Percentiles rank a stretch among this genome's conserved stretches.
phyloP scores from a whole-genome alignment of 1,139 yeast genomes.

The Blastobotrys buckinghamii region DNA sequence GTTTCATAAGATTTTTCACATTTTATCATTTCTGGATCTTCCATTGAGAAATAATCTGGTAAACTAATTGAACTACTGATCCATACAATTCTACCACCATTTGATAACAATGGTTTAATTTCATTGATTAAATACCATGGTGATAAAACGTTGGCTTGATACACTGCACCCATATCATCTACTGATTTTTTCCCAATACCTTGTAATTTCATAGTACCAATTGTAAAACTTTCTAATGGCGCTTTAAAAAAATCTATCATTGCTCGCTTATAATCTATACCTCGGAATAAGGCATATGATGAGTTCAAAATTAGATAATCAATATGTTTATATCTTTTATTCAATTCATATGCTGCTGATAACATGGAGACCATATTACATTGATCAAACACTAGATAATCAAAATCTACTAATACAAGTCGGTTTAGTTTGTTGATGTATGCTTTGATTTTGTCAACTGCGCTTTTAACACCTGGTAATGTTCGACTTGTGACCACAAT shows the following conservation, averaged over 20 bases:
- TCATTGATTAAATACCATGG: constrained; percentile 79
- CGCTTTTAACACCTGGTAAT: constrained; percentile 72
- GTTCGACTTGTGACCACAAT: constrained; percentile 86
- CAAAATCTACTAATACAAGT: constrained; percentile 56
- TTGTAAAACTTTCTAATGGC: constrained; percentile 76
- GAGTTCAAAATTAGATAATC: constrained; percentile 84
- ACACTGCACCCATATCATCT: constrained; percentile 73
- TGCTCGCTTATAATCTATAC: constrained; percentile 83
- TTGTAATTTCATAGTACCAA: constrained; percentile 72
- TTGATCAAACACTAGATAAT: constrained; percentile 80
- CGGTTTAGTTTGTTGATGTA: constrained; percentile 36
- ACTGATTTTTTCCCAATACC: constrained; percentile 67
- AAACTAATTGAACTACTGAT: constrained; percentile 75
- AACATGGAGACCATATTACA: constrained; percentile 84
- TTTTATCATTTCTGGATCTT: constrained; percentile 66
- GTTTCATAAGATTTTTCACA: constrained; percentile 80
- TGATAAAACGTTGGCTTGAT: constrained; percentile 93
- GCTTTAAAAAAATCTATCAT: constrained; percentile 50
- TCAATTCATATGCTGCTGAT: constrained; percentile 65
- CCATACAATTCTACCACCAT: constrained; percentile 69
- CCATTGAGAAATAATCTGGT: constrained; percentile 60
- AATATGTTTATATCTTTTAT: constrained; percentile 54
- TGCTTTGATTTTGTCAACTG: constrained; percentile 54
- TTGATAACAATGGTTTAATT: constrained; percentile 45
- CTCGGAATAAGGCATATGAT: constrained; percentile 80